Conservation (phyloP, 768 basidiomycete genomes). For the Kondoa subrosea region DNA sequence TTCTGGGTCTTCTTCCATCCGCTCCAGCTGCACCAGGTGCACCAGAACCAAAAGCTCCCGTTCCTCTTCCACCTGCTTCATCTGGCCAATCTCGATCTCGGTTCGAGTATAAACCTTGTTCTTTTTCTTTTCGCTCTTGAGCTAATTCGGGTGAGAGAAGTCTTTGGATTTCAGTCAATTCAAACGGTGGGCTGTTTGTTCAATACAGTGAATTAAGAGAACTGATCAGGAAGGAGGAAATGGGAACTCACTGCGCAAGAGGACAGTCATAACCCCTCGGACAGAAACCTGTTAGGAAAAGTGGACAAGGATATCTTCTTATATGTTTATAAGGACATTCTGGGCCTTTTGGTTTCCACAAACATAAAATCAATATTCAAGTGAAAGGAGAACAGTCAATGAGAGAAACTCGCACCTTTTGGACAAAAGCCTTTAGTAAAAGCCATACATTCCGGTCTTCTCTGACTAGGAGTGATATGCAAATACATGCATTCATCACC, state of each 20-base stretch:
- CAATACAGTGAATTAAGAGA: no score
- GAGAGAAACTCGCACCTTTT: conserved; percentile 46
- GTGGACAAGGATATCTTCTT: conserved; percentile 71
- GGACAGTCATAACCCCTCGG: conserved; percentile 68
- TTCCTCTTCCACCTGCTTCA: background rate
- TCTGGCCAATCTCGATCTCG: background rate
- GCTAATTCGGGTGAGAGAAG: background rate
- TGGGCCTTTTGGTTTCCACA: conserved; percentile 57
- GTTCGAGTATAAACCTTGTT: background rate
- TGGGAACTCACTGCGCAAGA: conserved; percentile 22
- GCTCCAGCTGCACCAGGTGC: background rate
- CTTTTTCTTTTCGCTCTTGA: background rate
- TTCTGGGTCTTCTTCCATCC: background rate
- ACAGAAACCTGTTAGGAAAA: conserved; percentile 84
- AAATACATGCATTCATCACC: conserved; percentile 77
- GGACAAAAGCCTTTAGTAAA: conserved; percentile 92
- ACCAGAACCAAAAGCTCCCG: background rate
- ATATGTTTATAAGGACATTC: conserved; percentile 81
- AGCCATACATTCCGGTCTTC: conserved; percentile 81
- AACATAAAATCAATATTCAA: conserved; percentile 8
- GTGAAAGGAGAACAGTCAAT: conserved; percentile 6
- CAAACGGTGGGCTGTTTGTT: conserved; percentile 1
- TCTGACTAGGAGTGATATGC: conserved; percentile 72
- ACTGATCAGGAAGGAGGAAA: conserved; percentile 14
- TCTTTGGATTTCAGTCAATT: background rate